Conservation (phyloP, 2,329 filamentous ascomycete genomes). For the Madurella fahalii region DNA sequence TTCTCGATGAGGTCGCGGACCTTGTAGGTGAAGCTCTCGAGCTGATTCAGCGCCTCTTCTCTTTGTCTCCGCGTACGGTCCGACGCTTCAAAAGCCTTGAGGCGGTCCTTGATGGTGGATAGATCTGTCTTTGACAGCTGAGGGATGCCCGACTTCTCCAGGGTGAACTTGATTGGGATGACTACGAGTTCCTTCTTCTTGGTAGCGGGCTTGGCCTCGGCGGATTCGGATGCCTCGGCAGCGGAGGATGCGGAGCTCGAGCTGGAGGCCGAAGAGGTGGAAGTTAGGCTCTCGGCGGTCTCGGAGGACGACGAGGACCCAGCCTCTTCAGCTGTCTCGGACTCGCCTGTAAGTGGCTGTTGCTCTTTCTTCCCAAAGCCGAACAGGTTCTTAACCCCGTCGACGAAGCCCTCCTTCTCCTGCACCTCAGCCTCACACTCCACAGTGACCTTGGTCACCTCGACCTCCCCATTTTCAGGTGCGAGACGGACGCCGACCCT, state of each 20-base stretch:
- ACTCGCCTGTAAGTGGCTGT: conserved; percentile 64
- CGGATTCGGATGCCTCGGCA: conserved; percentile 45
- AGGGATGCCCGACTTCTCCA: conserved; percentile 49
- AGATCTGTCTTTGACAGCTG: conserved; percentile 47
- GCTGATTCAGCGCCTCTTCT: conserved; percentile 84
- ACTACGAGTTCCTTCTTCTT: conserved; percentile 57
- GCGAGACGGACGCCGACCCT: conserved; percentile 73
- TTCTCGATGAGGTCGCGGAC: conserved; percentile 77
- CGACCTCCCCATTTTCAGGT: conserved; percentile 71
- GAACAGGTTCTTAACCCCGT: conserved; percentile 93
- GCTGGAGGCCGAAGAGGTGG: conserved; percentile 33
- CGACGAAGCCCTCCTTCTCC: conserved; percentile 77
- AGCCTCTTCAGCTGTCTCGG: conserved; percentile 44
- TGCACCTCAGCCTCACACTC: conserved; percentile 76
- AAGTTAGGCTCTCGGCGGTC: conserved; percentile 33
- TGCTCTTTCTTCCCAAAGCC: conserved; percentile 91
- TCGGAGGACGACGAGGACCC: conserved; percentile 40
- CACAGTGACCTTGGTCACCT: conserved; percentile 69
- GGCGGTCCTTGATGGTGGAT: conserved; percentile 59
- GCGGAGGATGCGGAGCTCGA: conserved; percentile 34
- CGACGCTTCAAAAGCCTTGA: conserved; percentile 80
- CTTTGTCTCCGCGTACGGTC: conserved; percentile 72
- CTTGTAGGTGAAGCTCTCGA: conserved; percentile 92
- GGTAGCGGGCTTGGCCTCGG: conserved; percentile 50
- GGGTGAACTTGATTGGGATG: conserved; percentile 48